Evolutionary conservation across 2,329 filamentous ascomycete genomes (phyloP), one percentile per base, ranked within the genome.

Genomic region (Bisporella sp.): DNA sequence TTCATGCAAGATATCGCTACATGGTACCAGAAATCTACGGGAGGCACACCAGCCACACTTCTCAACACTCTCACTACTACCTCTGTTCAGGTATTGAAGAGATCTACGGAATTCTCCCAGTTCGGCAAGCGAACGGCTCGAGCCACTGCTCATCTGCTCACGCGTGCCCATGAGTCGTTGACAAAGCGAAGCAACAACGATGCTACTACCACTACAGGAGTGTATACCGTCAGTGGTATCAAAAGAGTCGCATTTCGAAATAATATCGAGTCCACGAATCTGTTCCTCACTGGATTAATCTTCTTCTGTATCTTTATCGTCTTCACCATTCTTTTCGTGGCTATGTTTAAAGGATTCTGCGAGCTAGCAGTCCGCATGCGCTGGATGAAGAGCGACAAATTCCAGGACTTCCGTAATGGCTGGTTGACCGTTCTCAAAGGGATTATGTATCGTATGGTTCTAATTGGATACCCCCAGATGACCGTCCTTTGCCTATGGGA

Each of bases 21-120:
- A 35, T 97, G 92, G 92, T 97, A 96, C 66, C 91, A 96, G 71
- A 87, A 91, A 54, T 81, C 92, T 3, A 97, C 92, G 3, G 92
- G 92, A 48, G 92, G 92, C 56, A 89, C 79, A 1, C 87, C 92
- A 0, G 84, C 89, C 4, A 87, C 82, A 12, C 76, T 95, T 33
- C 79, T 96, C 43, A 85, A 89, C 56, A 82, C 81, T 30, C 74
- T 95, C 46, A 77, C 76, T 13, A 84, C 78, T 11, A 84, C 84
- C 39, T 96, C 90, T 0, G 87, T 96, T n/a, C 78, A 92, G 62
- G 84, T 96, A n/a, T 53, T 63, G 47, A 65, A 82, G 68, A 75
- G 81, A 53, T 75, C 74, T n/a, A 37, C 35, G 35, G 35, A 9
- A 8, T 49, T 79, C 8, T 69, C 46, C 32, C 31, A 45, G 74